Evolutionary conservation across 805 yeast genomes (phyloP).

Genomic region (Zygosaccharomyces bisporus): DNA sequence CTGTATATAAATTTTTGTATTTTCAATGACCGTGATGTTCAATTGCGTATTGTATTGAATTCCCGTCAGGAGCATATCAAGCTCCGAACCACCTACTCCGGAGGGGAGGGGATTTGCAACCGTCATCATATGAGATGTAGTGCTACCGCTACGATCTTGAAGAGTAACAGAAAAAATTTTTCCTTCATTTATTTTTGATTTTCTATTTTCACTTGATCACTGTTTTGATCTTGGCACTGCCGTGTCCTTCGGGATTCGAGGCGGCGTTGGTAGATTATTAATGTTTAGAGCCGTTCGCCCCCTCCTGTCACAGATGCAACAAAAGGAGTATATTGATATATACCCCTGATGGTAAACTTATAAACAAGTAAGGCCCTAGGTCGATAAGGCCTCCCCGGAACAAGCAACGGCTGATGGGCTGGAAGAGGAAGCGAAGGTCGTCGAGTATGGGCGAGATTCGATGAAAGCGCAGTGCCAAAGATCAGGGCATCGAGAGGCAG

Average conservation of each 20-base stretch:
- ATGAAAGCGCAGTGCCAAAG: background rate
- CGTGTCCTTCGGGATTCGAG: background rate
- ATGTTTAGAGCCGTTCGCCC: background rate
- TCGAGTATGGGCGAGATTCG: background rate
- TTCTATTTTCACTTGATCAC: background rate
- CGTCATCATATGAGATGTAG: too few relatives aligned
- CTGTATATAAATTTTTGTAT: slow-evolving; percentile 5
- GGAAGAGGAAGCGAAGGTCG: background rate
- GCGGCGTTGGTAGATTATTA: background rate
- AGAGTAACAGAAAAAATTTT: background rate
- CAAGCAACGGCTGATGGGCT: background rate
- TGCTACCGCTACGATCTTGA: too few relatives aligned
- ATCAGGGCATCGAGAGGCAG: background rate
- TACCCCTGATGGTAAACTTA: background rate
- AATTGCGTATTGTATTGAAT: background rate
- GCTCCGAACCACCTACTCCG: too few relatives aligned
- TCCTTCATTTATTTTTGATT: background rate
- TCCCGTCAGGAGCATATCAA: too few relatives aligned
- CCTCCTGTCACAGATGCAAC: background rate
- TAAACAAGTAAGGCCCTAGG: background rate
- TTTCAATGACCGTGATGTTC: slow-evolving; percentile 1
- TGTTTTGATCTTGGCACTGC: background rate
- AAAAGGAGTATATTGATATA: background rate
- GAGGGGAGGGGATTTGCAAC: too few relatives aligned
- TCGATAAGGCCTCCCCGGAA: background rate